phyloP scores from a whole-genome alignment of 2,329 filamentous ascomycete species.

The Botrytis galanthina region DNA sequence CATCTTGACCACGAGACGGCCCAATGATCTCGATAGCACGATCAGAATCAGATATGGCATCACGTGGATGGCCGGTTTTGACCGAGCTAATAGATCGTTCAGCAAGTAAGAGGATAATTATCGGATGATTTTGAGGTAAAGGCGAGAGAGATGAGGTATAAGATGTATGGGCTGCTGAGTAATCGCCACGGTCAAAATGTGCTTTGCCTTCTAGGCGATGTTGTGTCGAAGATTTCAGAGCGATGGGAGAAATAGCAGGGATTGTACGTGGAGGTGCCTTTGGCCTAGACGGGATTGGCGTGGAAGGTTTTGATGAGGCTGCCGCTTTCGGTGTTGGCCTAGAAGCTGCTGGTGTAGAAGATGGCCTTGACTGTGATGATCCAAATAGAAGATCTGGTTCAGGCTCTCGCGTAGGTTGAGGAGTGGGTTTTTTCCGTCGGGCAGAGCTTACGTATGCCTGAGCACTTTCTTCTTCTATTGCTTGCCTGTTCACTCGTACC shows the following conservation, averaged over 20 bases:
- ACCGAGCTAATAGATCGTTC: slow-evolving; percentile 88
- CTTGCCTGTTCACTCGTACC: slow-evolving; percentile 67
- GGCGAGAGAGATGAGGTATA: slow-evolving; percentile 75
- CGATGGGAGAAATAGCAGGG: slow-evolving; percentile 66
- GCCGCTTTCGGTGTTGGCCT: slow-evolving; percentile 40
- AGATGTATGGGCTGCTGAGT: slow-evolving; percentile 76
- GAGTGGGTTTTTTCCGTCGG: slow-evolving; percentile 66
- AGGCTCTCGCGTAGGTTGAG: slow-evolving; percentile 42
- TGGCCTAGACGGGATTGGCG: slow-evolving; percentile 46
- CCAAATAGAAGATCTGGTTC: slow-evolving; percentile 65
- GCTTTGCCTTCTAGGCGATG: slow-evolving; percentile 78
- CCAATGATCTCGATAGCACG: slow-evolving; percentile 78
- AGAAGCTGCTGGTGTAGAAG: slow-evolving; percentile 35
- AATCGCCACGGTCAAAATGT: slow-evolving; percentile 94
- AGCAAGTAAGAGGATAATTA: slow-evolving; percentile 83
- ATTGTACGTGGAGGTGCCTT: slow-evolving; percentile 49
- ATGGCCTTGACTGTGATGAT: slow-evolving; percentile 36
- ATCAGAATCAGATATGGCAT: slow-evolving; percentile 82
- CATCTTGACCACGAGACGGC: slow-evolving; percentile 71
- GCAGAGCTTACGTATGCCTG: slow-evolving; percentile 87
- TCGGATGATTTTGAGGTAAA: slow-evolving; percentile 75
- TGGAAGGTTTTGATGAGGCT: slow-evolving; percentile 45
- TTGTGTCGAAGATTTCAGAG: slow-evolving; percentile 71
- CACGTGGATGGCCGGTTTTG: slow-evolving; percentile 89
- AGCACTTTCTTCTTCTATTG: slow-evolving; percentile 74